These are phyloP conservation scores for Cladosporium sp. DNA, from an alignment of 2,329 filamentous ascomycete species.

Conservation along the genomic window DNA sequence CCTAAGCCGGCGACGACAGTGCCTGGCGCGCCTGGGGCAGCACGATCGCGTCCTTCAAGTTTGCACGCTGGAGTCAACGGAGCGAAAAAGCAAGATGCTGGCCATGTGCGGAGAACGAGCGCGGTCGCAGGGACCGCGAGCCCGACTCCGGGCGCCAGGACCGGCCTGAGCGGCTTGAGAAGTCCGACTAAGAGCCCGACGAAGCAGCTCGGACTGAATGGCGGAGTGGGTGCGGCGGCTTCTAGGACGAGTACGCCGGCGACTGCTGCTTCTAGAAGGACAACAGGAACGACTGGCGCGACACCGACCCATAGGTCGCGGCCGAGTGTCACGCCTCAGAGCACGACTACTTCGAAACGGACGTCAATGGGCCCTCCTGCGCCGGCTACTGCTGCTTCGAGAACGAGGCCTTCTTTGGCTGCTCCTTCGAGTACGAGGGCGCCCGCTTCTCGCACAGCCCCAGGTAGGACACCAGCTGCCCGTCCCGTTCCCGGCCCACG, in stretches of 20 bases:
- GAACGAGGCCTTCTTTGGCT: conserved; percentile 14
- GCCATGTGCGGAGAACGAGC: conserved; percentile 23
- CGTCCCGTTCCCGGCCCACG: conserved; percentile 12
- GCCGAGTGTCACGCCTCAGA: conserved; percentile 46
- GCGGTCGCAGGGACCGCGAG: conserved; percentile 54
- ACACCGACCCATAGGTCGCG: conserved; percentile 45
- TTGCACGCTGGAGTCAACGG: conserved; percentile 27
- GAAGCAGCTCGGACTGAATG: conserved; percentile 54
- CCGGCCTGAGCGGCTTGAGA: conserved; percentile 50
- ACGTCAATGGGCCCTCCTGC: conserved; percentile 26
- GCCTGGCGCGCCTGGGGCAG: conserved; percentile 23
- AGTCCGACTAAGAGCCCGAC: conserved; percentile 75
- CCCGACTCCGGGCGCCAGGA: conserved; percentile 61
- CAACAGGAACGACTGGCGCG: conserved; percentile 32
- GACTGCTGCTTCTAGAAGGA: conserved; percentile 31
- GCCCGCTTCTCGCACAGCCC: conserved; percentile 11
- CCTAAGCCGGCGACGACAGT: conserved; percentile 9
- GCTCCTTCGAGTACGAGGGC: conserved; percentile 13
- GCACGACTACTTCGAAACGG: conserved; percentile 20
- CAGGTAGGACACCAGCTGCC: conserved; percentile 11
- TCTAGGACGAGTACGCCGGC: conserved; percentile 62
- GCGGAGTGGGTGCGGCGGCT: conserved; percentile 51
- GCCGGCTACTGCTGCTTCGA: conserved; percentile 26
- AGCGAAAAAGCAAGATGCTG: conserved; percentile 24
- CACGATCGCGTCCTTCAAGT: conserved; percentile 37